Evolutionary conservation across 139 green algal genomes (phyloP).

Genomic region (Desmodesmus armatus): DNA sequence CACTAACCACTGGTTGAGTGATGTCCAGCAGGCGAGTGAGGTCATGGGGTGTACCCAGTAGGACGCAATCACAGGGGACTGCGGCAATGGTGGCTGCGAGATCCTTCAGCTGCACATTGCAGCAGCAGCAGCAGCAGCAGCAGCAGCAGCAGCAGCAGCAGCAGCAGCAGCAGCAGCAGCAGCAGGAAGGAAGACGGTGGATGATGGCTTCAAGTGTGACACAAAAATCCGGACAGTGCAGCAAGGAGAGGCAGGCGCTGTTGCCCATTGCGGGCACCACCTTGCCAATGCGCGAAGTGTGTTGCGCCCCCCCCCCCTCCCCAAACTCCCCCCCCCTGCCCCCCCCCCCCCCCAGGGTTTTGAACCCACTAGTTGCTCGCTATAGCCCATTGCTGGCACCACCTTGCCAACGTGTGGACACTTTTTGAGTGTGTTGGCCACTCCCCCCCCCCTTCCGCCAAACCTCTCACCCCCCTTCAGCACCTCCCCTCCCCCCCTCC

Average conservation of each 20-base stretch:
- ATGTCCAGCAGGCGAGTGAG: constrained; percentile 16
- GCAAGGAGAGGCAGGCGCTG: too few species aligned
- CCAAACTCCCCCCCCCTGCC: too few species aligned
- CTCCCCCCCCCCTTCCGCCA: too few species aligned
- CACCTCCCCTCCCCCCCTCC: too few species aligned
- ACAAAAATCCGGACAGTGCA: too few species aligned
- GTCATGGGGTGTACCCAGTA: constrained; percentile 37
- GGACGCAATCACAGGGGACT: constrained; percentile 14
- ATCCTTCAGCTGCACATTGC: constrained; percentile 13
- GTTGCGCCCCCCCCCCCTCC: too few species aligned
- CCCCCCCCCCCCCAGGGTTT: too few species aligned
- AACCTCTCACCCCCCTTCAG: too few species aligned
- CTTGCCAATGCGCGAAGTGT: constrained; percentile 36
- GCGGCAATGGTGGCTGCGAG: constrained; percentile 32
- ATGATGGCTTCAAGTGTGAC: too few species aligned
- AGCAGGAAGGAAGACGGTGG: neutral
- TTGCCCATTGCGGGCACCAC: constrained; percentile 66
- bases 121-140: neutral
- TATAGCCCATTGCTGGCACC: constrained; percentile 65
- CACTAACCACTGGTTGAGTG: constrained; percentile 14
- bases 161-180: constrained; percentile 8
- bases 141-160: neutral
- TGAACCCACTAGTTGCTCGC: constrained; percentile 43
- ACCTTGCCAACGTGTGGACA: constrained; percentile 49
- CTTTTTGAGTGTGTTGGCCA: constrained; percentile 38